These are phyloP conservation scores for Exophiala alcalophila DNA, from an alignment of 2,329 filamentous ascomycete species.

Conservation along the genomic window DNA sequence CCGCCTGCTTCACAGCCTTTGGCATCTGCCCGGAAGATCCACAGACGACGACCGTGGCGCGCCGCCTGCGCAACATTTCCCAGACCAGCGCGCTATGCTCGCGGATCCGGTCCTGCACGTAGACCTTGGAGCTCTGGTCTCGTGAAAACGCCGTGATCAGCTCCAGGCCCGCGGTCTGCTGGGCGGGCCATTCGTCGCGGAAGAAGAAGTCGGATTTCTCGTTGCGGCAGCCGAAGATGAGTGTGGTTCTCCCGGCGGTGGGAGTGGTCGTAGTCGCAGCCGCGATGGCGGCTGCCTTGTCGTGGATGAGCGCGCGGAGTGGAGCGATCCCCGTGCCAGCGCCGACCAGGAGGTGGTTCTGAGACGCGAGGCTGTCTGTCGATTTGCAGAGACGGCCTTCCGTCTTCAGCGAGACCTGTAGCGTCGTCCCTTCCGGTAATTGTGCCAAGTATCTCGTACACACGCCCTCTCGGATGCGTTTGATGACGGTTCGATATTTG, in stretches of 20 bases:
- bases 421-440: conserved; percentile 55
- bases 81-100: conserved; percentile 51
- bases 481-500: conserved; percentile 84
- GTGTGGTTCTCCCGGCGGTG: conserved; percentile 48
- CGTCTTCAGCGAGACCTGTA: conserved; percentile 52
- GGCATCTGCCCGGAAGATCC: conserved; percentile 68
- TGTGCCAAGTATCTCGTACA: conserved; percentile 81
- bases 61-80: conserved; percentile 49
- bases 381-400: conserved; percentile 20
- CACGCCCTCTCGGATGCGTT: conserved; percentile 77
- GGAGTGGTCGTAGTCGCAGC: conserved; percentile 1
- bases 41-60: conserved; percentile 53
- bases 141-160: conserved; percentile 68
- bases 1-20: conserved; percentile 63
- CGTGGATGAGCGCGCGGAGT: conserved; percentile 51
- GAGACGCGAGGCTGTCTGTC: background rate
- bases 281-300: too few species aligned
- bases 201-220: conserved; percentile 76
- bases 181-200: conserved; percentile 64
- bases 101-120: conserved; percentile 64
- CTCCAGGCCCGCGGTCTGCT: conserved; percentile 46
- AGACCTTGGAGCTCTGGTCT: conserved; percentile 63
- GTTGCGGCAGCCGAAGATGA: conserved; percentile 87
- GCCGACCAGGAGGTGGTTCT: conserved; percentile 52
- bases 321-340: conserved; percentile 35